Conservation (phyloP, 495 filamentous ascomycete species). For the Amorphotheca resinae region DNA sequence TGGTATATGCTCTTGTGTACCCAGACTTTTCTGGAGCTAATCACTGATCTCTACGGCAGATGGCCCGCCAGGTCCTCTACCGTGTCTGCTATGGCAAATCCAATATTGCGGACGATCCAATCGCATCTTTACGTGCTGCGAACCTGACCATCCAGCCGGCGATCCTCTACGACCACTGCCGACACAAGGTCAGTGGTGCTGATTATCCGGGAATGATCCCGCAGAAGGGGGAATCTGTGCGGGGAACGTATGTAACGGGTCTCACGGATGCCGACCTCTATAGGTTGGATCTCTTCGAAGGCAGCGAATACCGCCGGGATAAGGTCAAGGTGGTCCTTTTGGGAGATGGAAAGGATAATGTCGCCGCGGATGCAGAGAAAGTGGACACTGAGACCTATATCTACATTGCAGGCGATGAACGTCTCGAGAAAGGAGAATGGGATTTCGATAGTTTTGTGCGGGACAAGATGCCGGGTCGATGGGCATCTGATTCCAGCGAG, state of each 20-base stretch:
- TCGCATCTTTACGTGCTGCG: slow-evolving; percentile 30
- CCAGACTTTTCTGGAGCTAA: neutral
- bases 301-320: slow-evolving; percentile 52
- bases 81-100: slow-evolving; percentile 46
- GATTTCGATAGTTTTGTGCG: slow-evolving; percentile 62
- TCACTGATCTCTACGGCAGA: slow-evolving; percentile 35
- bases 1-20: slow-evolving; percentile 15
- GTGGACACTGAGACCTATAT: slow-evolving; percentile 68
- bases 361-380: slow-evolving; percentile 28
- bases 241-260: slow-evolving; percentile 69
- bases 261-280: slow-evolving; percentile 64
- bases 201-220: slow-evolving; percentile 82
- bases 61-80: slow-evolving; percentile 54
- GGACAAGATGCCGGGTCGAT: slow-evolving; percentile 45
- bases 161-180: slow-evolving; percentile 56
- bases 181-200: slow-evolving; percentile 50
- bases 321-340: slow-evolving; percentile 49
- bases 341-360: slow-evolving; percentile 26
- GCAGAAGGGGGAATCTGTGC: slow-evolving; percentile 42
- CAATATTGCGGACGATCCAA: slow-evolving; percentile 22
- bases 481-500: slow-evolving; percentile 33
- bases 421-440: slow-evolving; percentile 64
- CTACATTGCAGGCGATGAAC: slow-evolving; percentile 35
- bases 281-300: slow-evolving; percentile 77
- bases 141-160: slow-evolving; percentile 54